phyloP scores from a whole-genome alignment of 805 yeast species.

The Candida mattraensis region DNA sequence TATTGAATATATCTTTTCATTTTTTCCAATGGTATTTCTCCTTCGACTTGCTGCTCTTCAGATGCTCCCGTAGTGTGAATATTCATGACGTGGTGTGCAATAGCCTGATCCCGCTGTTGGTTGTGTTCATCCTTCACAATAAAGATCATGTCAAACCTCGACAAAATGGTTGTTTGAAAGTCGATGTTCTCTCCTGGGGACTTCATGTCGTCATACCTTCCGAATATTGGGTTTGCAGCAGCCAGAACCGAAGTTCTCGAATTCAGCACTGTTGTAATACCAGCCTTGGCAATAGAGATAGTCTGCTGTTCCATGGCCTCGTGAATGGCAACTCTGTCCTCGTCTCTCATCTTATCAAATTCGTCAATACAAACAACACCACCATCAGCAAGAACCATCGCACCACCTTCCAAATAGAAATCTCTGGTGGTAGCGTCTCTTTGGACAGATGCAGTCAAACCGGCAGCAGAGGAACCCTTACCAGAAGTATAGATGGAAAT shows the following conservation, averaged over 20 bases:
- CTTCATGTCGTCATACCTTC: constrained; percentile 93
- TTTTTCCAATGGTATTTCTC: constrained; percentile 84
- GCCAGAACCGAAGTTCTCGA: constrained; percentile 96
- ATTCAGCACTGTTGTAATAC: constrained; percentile 93
- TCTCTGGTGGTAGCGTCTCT: constrained; percentile 86
- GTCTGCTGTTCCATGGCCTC: constrained; percentile 99
- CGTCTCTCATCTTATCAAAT: constrained; percentile 98
- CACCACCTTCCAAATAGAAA: constrained; percentile 97
- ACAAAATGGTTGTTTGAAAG: constrained; percentile 93
- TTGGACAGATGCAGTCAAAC: constrained; percentile 97
- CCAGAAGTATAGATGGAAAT: constrained; percentile 97
- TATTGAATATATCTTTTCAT: constrained; percentile 93
- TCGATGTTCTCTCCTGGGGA: constrained; percentile 98
- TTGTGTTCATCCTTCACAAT: constrained; percentile 95
- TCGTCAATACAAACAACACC: constrained; percentile 99
- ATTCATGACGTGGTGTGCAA: constrained; percentile 93
- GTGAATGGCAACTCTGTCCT: constrained; percentile 97
- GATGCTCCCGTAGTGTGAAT: constrained; percentile 79
- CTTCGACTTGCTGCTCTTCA: constrained; percentile 52
- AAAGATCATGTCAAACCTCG: constrained; percentile 98
- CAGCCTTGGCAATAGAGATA: constrained; percentile 97
- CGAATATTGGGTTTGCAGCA: constrained; percentile 97
- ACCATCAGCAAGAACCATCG: constrained; percentile 99
- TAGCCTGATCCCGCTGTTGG: constrained; percentile 77
- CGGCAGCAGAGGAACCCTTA: constrained; percentile 99